Percentiles rank a stretch among this genome's conserved stretches.
These are phyloP conservation scores for Quercus lobata DNA, from an alignment of 331 rosid genomes.

Conservation along the genomic window DNA sequence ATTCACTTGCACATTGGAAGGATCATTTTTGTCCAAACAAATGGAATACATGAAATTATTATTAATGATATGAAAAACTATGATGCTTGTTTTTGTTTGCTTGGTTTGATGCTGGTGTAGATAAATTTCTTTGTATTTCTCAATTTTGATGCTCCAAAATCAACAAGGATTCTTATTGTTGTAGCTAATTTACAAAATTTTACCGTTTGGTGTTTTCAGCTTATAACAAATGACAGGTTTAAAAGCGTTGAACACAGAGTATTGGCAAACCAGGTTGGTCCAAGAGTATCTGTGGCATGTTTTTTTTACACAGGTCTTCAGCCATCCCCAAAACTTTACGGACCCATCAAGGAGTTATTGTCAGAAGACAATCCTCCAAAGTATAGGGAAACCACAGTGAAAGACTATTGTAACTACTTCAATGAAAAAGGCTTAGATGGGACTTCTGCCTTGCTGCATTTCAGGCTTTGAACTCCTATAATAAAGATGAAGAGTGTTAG, in stretches of 20 bases:
- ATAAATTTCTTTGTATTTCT: neutral
- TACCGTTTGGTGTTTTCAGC: neutral
- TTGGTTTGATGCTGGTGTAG: neutral
- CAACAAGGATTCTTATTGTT: no score
- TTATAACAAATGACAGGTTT: conserved; percentile 31
- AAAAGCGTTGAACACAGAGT: conserved; percentile 36
- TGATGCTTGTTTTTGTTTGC: neutral
- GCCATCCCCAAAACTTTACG: conserved; percentile 14
- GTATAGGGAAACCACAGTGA: conserved; percentile 17
- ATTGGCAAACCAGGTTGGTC: conserved; percentile 5
- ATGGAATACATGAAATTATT: no score
- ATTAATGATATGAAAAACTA: no score
- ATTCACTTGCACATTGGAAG: no score
- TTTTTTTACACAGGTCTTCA: conserved; percentile 13
- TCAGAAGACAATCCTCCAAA: conserved; percentile 23
- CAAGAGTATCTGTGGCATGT: conserved; percentile 28
- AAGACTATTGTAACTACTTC: neutral
- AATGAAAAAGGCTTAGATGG: conserved; percentile 7
- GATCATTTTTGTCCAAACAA: no score
- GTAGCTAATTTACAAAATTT: neutral
- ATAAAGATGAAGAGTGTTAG: neutral
- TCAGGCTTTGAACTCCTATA: neutral
- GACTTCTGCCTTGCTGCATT: neutral
- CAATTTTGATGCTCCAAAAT: neutral
- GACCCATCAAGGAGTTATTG: conserved; percentile 32